Evolutionary conservation across 2,329 filamentous ascomycete species (phyloP).

Genomic region (Trichoderma polysporum): DNA sequence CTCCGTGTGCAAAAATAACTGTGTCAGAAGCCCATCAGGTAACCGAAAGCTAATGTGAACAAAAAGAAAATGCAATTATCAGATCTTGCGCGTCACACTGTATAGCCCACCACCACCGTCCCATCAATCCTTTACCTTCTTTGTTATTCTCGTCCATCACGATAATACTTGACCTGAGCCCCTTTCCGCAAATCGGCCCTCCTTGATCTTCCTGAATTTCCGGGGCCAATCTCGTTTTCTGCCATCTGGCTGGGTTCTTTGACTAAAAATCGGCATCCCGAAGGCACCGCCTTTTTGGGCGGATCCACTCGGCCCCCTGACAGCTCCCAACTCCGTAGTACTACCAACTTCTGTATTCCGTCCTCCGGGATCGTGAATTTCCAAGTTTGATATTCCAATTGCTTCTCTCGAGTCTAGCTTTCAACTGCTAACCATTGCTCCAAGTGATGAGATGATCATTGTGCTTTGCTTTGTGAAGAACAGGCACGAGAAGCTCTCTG

Average conservation of each 20-base stretch:
- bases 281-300: constrained; percentile 5
- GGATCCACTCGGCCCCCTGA: constrained; percentile 11
- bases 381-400: background rate
- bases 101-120: background rate
- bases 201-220: constrained; percentile 11
- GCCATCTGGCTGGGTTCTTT: background rate
- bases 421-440: background rate
- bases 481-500: no score
- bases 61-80: constrained; percentile 9
- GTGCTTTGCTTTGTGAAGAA: background rate
- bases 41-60: background rate
- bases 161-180: constrained; percentile 7
- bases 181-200: constrained; percentile 10
- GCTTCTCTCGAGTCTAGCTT: background rate
- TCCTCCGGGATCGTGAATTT: background rate
- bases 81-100: constrained; percentile 3
- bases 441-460: background rate
- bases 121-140: background rate
- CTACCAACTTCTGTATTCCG: background rate
- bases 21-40: background rate
- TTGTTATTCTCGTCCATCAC: background rate
- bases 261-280: background rate
- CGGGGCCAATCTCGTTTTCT: constrained; percentile 13
- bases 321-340: background rate
- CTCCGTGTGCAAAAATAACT: background rate